Evolutionary conservation across 768 basidiomycete species (phyloP).

Genomic region (Russula vinacea): DNA sequence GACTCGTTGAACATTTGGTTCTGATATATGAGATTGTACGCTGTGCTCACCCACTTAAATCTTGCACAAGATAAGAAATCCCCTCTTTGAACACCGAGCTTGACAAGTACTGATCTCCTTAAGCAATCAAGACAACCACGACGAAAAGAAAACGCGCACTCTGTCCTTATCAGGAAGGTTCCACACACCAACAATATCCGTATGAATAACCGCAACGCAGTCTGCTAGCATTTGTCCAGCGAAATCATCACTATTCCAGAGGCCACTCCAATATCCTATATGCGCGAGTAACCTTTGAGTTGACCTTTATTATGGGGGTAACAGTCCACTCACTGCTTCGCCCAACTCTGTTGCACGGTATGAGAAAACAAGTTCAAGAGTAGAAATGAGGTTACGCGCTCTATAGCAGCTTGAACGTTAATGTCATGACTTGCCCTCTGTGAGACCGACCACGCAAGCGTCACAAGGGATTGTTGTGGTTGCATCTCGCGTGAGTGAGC

Average conservation of each 20-base stretch:
- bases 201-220: neutral
- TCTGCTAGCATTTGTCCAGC: neutral
- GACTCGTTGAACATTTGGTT: neutral
- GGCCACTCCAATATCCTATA: slow-evolving; percentile 15
- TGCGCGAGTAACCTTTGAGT: neutral
- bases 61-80: neutral
- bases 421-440: slow-evolving; percentile 13
- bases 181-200: slow-evolving; percentile 10
- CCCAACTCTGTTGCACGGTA: slow-evolving; percentile 4
- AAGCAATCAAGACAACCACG: neutral
- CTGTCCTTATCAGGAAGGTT: slow-evolving; percentile 1
- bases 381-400: slow-evolving; percentile 1
- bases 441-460: slow-evolving; percentile 14
- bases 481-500: neutral
- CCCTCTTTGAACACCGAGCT: neutral
- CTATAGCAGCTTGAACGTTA: slow-evolving; percentile 5
- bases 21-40: neutral
- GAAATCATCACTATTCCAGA: neutral
- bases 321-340: slow-evolving; percentile 9
- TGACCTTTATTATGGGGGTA: neutral
- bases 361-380: neutral
- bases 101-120: slow-evolving; percentile 1
- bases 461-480: neutral
- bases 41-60: neutral
- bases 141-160: neutral